Conservation (phyloP, 305 asterid species). For the Euphrasia arctica region DNA sequence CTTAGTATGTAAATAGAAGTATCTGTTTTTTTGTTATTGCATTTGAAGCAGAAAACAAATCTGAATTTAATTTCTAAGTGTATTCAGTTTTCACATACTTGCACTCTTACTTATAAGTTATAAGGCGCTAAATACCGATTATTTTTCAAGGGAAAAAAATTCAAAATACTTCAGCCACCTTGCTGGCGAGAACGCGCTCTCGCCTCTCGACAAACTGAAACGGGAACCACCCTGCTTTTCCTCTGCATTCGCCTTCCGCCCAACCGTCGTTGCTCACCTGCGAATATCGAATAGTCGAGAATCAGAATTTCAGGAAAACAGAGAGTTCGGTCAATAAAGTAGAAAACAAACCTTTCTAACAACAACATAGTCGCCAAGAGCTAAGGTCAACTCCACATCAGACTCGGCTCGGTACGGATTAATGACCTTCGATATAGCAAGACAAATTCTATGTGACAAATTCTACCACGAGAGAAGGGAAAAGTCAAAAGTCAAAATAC, state of each 20-base stretch:
- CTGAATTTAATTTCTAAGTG: too few relatives aligned
- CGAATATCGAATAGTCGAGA: slow-evolving; percentile 11
- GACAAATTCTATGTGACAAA: slow-evolving; percentile 15
- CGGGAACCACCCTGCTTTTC: slow-evolving; percentile 78
- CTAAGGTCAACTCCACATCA: slow-evolving; percentile 59
- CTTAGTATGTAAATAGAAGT: too few relatives aligned
- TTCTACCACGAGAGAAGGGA: slow-evolving; percentile 4
- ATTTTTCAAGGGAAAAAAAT: neutral
- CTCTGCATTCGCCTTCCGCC: slow-evolving; percentile 88
- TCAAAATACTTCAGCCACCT: slow-evolving; percentile 65
- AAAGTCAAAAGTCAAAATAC: slow-evolving; percentile 26
- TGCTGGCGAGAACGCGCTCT: slow-evolving; percentile 66
- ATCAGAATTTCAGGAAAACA: neutral
- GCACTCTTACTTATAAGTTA: too few relatives aligned
- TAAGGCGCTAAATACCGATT: neutral
- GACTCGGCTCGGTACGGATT: slow-evolving; percentile 71
- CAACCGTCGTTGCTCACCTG: slow-evolving; percentile 72
- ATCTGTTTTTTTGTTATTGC: too few relatives aligned
- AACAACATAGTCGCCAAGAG: slow-evolving; percentile 67
- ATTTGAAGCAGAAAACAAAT: too few relatives aligned
- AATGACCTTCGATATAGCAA: slow-evolving; percentile 45
- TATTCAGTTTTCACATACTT: too few relatives aligned
- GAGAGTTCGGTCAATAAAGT: neutral
- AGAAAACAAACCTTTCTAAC: slow-evolving; percentile 53
- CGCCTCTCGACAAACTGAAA: slow-evolving; percentile 56